These are phyloP conservation scores for Salix purpurea DNA, from an alignment of 345 rosid species.

Conservation along the genomic window DNA sequence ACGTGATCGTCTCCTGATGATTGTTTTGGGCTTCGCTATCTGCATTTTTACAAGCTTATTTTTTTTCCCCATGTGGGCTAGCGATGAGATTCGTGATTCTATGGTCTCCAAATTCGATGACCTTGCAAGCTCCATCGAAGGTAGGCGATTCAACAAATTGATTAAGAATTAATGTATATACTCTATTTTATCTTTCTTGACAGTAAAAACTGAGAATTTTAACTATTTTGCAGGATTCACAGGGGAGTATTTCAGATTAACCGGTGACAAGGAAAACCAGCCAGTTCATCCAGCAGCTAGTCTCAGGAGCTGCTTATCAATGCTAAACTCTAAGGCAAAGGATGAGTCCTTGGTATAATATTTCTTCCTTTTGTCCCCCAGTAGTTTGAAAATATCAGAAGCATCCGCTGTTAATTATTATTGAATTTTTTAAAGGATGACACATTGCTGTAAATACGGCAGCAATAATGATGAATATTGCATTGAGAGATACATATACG, in stretches of 20 bases:
- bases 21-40: constrained; percentile 57
- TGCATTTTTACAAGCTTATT: constrained; percentile 56
- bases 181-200: background rate
- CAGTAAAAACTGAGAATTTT: background rate
- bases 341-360: constrained; percentile 55
- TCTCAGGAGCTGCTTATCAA: constrained; percentile 37
- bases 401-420: background rate
- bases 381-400: background rate
- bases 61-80: constrained; percentile 76
- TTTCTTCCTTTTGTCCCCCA: background rate
- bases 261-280: constrained; percentile 27
- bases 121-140: constrained; percentile 64
- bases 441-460: too few relatives aligned
- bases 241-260: constrained; percentile 35
- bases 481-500: too few relatives aligned
- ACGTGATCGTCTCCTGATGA: constrained; percentile 59
- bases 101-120: constrained; percentile 46
- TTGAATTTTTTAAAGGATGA: too few relatives aligned
- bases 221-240: constrained; percentile 34
- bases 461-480: too few relatives aligned
- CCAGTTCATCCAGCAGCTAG: background rate
- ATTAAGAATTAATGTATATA: too few relatives aligned
- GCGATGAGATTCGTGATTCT: constrained; percentile 78
- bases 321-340: constrained; percentile 50
- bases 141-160: constrained; percentile 18